Conservation (phyloP, 768 basidiomycete species). For the Boletus pseudopeckii region DNA sequence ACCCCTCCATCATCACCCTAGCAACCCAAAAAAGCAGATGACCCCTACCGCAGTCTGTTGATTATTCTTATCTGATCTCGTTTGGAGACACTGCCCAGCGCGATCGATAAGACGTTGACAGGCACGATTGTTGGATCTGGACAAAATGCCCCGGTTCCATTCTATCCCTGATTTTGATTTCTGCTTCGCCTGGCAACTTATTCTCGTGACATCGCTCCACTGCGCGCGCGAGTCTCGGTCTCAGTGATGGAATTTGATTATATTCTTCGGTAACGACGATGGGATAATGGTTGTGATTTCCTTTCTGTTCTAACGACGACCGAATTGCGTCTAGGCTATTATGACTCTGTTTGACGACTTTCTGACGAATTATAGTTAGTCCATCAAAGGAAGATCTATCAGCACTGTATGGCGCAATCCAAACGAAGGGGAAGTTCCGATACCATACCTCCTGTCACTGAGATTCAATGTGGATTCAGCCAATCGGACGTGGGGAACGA, state of each 20-base stretch:
- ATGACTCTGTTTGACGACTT: not conserved
- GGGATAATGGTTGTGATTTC: not conserved
- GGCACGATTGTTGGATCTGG: slow-evolving; percentile 9
- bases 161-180: not conserved
- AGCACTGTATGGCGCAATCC: slow-evolving; percentile 2
- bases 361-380: not conserved
- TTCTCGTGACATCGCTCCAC: not conserved
- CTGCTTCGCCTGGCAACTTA: not conserved
- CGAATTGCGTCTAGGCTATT: not conserved
- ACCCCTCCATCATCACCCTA: slow-evolving; percentile 13
- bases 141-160: not conserved
- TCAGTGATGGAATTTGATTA: not conserved
- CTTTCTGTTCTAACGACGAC: not conserved
- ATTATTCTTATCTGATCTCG: slow-evolving; percentile 12
- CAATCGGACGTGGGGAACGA: not conserved
- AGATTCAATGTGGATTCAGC: not conserved
- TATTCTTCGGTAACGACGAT: not conserved
- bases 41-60: slow-evolving; percentile 1
- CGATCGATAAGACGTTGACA: slow-evolving; percentile 22
- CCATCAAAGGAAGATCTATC: not conserved
- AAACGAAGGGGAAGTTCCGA: not conserved
- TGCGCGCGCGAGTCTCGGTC: not conserved
- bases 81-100: slow-evolving; percentile 7
- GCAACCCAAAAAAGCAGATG: slow-evolving; percentile 13
- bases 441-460: not conserved